Conservation (phyloP, 78 protist species). For the Chrysochromulina parva region DNA sequence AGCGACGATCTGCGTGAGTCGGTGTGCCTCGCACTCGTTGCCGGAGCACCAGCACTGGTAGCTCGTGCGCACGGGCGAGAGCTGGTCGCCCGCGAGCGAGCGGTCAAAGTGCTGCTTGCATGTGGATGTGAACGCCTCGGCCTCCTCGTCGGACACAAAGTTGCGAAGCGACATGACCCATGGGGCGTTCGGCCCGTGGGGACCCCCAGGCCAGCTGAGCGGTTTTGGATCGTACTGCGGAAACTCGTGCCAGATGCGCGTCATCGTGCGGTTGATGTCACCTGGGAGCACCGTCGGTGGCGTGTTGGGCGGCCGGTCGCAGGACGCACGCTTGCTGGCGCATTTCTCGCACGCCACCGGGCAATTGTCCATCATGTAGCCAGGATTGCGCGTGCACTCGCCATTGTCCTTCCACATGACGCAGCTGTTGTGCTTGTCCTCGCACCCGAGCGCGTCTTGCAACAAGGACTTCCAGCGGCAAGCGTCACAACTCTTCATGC, state of each 20-base stretch:
- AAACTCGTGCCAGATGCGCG: not conserved
- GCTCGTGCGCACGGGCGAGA: slow-evolving; percentile 25
- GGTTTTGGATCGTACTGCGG: not conserved
- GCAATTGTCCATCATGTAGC: not conserved
- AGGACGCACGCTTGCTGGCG: not conserved
- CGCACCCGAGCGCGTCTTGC: not conserved
- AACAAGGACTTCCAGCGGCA: not conserved
- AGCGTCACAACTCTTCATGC: not conserved
- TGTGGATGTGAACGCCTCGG: not conserved
- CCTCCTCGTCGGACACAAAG: not conserved
- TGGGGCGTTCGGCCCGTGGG: not conserved
- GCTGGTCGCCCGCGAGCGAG: slow-evolving; percentile 12
- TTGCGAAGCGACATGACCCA: not conserved
- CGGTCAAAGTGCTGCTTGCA: not conserved
- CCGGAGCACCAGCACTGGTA: slow-evolving; percentile 6
- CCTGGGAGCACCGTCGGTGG: not conserved
- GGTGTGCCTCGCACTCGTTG: not conserved
- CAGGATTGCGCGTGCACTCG: not conserved
- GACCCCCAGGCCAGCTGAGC: not conserved
- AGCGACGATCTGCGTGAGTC: not conserved
- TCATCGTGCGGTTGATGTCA: not conserved
- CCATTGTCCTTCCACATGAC: not conserved
- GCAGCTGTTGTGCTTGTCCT: not conserved
- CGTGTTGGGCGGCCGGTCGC: not conserved
- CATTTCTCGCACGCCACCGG: not conserved